A percentile compares a stretch with the other conserved stretches of the same genome.
Evolutionary conservation across 2,329 filamentous ascomycete species (phyloP).

Genomic region (Botrytis byssoidea): DNA sequence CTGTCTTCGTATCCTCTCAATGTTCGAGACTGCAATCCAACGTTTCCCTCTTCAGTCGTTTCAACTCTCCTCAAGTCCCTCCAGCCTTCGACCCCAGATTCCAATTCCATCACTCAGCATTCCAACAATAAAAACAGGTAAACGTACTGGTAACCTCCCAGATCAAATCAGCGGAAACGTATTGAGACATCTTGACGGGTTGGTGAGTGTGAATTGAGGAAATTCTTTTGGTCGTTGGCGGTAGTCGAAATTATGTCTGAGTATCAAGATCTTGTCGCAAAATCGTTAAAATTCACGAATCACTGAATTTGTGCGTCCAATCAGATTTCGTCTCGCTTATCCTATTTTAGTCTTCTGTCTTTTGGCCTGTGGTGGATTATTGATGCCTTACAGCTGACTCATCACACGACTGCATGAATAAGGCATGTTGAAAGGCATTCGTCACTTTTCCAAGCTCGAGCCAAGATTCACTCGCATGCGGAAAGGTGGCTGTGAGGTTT

Average conservation of each 20-base stretch:
- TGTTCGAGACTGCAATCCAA: background rate
- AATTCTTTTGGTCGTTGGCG: slow-evolving; percentile 13
- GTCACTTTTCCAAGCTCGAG: background rate
- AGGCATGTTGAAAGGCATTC: background rate
- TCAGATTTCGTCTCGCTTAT: slow-evolving; percentile 19
- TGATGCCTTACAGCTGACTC: background rate
- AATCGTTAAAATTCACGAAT: slow-evolving; percentile 18
- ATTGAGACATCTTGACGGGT: slow-evolving; percentile 47
- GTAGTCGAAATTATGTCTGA: slow-evolving; percentile 19
- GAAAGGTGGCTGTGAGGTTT: background rate
- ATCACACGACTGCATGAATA: background rate
- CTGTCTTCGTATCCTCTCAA: background rate
- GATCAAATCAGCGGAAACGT: slow-evolving; percentile 86
- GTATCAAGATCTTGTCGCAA: slow-evolving; percentile 10
- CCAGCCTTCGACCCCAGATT: slow-evolving; percentile 3
- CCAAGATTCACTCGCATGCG: background rate
- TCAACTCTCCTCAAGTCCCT: background rate
- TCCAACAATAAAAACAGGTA: slow-evolving; percentile 17
- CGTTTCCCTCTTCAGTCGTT: slow-evolving; percentile 6
- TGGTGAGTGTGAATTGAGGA: slow-evolving; percentile 14
- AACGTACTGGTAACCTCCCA: slow-evolving; percentile 94
- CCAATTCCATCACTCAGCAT: background rate
- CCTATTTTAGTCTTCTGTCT: slow-evolving; percentile 6
- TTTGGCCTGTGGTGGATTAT: background rate
- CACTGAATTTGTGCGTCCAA: slow-evolving; percentile 17